These are phyloP conservation scores for Typha latifolia DNA, from an alignment of 176 grass and related monocot species.

Conservation along the genomic window DNA sequence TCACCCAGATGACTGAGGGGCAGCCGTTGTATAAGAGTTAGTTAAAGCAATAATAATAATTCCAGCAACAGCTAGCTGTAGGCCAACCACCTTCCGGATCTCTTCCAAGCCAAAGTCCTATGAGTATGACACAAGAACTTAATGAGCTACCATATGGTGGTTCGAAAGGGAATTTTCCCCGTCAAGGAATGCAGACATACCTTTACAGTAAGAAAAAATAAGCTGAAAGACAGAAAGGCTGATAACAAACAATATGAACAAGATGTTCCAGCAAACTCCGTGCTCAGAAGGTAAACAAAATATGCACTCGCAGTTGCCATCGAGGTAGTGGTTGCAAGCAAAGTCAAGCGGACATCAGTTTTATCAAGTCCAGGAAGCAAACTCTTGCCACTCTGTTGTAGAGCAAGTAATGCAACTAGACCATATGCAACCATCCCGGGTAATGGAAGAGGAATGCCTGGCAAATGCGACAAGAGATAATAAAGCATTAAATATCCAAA, in stretches of 20 bases:
- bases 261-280: conserved; percentile 70
- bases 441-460: conserved; percentile 76
- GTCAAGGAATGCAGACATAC: conserved; percentile 23
- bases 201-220: conserved; percentile 80
- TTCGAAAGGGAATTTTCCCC: neutral
- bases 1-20: conserved; percentile 51
- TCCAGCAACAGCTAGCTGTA: conserved; percentile 62
- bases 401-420: conserved; percentile 53
- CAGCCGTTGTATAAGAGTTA: conserved; percentile 53
- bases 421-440: conserved; percentile 62
- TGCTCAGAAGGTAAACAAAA: conserved; percentile 79
- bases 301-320: conserved; percentile 84
- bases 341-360: conserved; percentile 46
- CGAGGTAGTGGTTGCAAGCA: conserved; percentile 66
- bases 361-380: conserved; percentile 42
- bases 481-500: neutral
- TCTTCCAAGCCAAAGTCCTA: conserved; percentile 70
- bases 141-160: neutral
- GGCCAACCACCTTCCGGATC: conserved; percentile 50
- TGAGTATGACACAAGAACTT: conserved; percentile 6
- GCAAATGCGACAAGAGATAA: neutral
- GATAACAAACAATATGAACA: conserved; percentile 74
- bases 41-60: conserved; percentile 62
- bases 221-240: conserved; percentile 68
- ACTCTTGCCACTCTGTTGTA: conserved; percentile 42